These are phyloP conservation scores for Musa troglodytarum DNA, from an alignment of 176 grass and related monocot species.

Conservation along the genomic window DNA sequence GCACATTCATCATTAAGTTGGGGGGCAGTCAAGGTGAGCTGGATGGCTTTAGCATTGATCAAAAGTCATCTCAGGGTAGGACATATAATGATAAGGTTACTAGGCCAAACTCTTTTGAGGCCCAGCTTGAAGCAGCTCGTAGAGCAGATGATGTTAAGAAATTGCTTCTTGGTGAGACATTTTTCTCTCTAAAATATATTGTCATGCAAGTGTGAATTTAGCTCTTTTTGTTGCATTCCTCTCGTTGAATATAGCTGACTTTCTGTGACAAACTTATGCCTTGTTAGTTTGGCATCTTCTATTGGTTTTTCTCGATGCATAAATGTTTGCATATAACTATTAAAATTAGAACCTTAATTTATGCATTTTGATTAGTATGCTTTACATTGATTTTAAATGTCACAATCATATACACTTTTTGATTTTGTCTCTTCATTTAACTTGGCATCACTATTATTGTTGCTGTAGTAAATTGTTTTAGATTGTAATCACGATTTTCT, in stretches of 20 bases:
- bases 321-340: background rate
- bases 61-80: conserved; percentile 31
- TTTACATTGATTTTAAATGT: background rate
- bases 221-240: background rate
- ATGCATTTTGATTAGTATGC: background rate
- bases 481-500: no score
- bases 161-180: conserved; percentile 70
- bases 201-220: background rate
- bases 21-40: conserved; percentile 48
- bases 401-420: background rate
- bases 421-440: no score
- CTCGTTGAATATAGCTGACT: background rate
- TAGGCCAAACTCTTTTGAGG: conserved; percentile 38
- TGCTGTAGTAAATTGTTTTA: no score
- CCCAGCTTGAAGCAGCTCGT: conserved; percentile 73
- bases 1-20: conserved; percentile 71
- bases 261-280: background rate
- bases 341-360: background rate
- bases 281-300: background rate
- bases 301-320: no score
- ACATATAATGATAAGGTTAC: conserved; percentile 31
- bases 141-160: conserved; percentile 97
- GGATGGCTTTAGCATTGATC: conserved; percentile 27
- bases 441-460: no score
- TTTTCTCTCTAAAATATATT: background rate